Percentiles rank a stretch among this genome's conserved stretches.
phyloP scores from a whole-genome alignment of 129 eudicot species.

The Helianthus tuberosus region DNA sequence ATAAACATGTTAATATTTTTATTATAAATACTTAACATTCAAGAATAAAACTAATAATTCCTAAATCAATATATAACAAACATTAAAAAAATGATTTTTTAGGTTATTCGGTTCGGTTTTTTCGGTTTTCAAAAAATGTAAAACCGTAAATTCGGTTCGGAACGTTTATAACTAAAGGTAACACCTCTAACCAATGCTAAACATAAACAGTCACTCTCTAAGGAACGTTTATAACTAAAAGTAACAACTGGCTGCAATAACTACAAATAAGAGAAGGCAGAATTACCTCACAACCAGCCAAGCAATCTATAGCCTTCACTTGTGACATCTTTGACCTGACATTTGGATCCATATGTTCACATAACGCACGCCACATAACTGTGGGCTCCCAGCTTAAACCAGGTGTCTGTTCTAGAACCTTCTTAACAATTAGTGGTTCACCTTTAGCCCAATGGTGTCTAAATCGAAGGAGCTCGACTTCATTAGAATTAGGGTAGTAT shows the following conservation, averaged over 20 bases:
- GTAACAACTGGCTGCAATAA: background rate
- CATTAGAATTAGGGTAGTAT: constrained; percentile 57
- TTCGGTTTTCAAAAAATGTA: no score
- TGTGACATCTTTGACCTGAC: constrained; percentile 55
- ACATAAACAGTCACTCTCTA: background rate
- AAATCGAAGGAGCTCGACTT: constrained; percentile 47
- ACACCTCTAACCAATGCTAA: background rate
- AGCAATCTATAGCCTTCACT: constrained; percentile 89
- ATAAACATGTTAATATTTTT: no score
- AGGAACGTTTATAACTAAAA: background rate
- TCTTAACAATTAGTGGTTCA: constrained; percentile 77
- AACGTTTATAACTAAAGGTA: background rate
- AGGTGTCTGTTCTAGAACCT: constrained; percentile 59
- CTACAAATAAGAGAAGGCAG: constrained; percentile 8
- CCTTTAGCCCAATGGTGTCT: constrained; percentile 83
- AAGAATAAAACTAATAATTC: no score
- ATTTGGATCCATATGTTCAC: constrained; percentile 51
- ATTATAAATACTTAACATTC: no score
- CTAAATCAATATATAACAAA: no score
- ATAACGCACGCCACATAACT: constrained; percentile 96
- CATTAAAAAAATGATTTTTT: no score
- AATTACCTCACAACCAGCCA: constrained; percentile 86
- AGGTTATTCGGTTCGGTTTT: no score
- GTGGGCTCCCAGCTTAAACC: constrained; percentile 97
- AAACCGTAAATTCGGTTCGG: no score